Evolutionary conservation across 192 early-diverging fungal genomes (phyloP).

Genomic region (Gaertneriomyces sp.): DNA sequence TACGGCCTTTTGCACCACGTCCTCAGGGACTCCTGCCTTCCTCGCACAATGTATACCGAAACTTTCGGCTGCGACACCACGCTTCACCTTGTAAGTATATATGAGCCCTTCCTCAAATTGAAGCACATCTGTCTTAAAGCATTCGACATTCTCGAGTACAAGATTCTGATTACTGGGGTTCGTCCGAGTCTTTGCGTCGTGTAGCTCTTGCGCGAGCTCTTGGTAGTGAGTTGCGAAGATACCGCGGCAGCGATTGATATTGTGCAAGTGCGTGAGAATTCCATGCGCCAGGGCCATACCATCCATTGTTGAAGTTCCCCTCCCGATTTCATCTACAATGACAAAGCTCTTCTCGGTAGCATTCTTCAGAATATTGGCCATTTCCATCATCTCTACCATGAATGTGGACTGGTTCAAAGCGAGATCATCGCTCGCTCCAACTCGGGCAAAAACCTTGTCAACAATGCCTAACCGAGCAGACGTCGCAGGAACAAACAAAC

Average conservation of each 20-base stretch:
- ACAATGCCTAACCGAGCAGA: constrained; percentile 62
- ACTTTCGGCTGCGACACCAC: constrained; percentile 62
- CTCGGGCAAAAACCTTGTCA: constrained; percentile 68
- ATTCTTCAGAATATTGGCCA: constrained; percentile 63
- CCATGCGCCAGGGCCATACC: constrained; percentile 69
- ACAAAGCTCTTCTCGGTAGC: constrained; percentile 55
- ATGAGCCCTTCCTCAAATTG: constrained; percentile 33
- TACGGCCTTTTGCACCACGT: no score
- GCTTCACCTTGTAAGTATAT: constrained; percentile 62
- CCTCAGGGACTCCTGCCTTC: constrained; percentile 48
- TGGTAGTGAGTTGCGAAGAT: constrained; percentile 85
- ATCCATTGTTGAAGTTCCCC: constrained; percentile 74
- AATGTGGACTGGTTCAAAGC: constrained; percentile 69
- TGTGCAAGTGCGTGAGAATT: constrained; percentile 55
- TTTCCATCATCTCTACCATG: constrained; percentile 74
- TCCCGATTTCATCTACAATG: constrained; percentile 78
- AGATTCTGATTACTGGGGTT: neutral
- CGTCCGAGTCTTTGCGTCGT: neutral
- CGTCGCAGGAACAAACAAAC: constrained; percentile 68
- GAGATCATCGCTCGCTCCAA: constrained; percentile 71
- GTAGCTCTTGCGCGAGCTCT: constrained; percentile 47
- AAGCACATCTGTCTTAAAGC: constrained; percentile 1
- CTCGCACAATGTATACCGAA: constrained; percentile 73
- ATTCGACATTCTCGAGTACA: constrained; percentile 3
- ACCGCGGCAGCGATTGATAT: constrained; percentile 44